phyloP scores from a whole-genome alignment of 2,329 filamentous ascomycete genomes.

The Endothia cerciana region DNA sequence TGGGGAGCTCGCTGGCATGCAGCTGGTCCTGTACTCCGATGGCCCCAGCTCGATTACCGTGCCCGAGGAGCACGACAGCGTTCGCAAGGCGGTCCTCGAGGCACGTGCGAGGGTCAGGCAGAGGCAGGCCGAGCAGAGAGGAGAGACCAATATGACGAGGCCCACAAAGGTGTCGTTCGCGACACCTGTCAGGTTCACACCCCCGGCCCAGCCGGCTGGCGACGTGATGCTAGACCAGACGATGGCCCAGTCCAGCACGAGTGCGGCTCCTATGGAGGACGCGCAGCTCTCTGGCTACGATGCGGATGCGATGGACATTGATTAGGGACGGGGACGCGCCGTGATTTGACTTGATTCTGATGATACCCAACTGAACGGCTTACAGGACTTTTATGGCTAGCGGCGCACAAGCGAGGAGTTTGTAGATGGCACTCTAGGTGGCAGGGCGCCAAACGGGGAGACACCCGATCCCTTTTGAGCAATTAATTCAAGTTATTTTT shows the following conservation, averaged over 20 bases:
- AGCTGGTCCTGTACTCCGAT: slow-evolving; percentile 79
- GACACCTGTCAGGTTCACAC: slow-evolving; percentile 21
- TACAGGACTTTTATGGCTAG: slow-evolving; percentile 19
- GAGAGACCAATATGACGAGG: slow-evolving; percentile 24
- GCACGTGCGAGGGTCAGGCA: slow-evolving; percentile 70
- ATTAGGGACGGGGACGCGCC: slow-evolving; percentile 43
- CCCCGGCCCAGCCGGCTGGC: background rate
- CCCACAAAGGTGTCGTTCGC: slow-evolving; percentile 19
- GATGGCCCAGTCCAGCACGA: slow-evolving; percentile 1
- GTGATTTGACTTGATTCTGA: slow-evolving; percentile 10
- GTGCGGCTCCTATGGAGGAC: background rate
- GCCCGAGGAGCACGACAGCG: slow-evolving; percentile 73
- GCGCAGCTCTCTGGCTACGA: slow-evolving; percentile 44
- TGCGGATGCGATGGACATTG: slow-evolving; percentile 70
- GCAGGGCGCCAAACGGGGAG: background rate
- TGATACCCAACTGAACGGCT: slow-evolving; percentile 31
- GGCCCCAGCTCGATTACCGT: slow-evolving; percentile 78
- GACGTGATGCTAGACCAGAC: too few relatives aligned
- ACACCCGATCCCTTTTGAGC: background rate
- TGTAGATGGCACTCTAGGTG: background rate
- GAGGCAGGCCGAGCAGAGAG: slow-evolving; percentile 50
- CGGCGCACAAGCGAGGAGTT: slow-evolving; percentile 20
- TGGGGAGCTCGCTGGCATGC: slow-evolving; percentile 61
- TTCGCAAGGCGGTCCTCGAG: slow-evolving; percentile 83
- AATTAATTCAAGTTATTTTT: slow-evolving; percentile 2